Percentiles rank a stretch among this genome's conserved stretches.
Evolutionary conservation across 139 green algal genomes (phyloP).

Genomic region (Gonium pectorale): DNA sequence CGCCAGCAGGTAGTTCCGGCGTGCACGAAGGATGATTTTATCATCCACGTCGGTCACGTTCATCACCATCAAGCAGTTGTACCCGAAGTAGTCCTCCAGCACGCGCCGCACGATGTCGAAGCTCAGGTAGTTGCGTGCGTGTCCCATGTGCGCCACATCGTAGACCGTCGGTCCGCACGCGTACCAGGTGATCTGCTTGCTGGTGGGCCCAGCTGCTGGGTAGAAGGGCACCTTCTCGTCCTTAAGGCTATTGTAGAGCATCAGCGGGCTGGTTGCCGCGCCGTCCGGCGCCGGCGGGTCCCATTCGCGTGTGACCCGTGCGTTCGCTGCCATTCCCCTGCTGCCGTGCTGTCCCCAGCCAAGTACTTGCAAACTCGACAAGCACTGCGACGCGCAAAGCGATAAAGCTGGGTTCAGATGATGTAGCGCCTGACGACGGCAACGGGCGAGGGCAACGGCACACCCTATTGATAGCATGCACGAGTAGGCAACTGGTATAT

Average conservation of each 20-base stretch:
- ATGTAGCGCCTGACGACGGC: too few species aligned
- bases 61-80: slow-evolving; percentile 94
- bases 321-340: background rate
- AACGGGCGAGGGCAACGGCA: too few species aligned
- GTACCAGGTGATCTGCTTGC: slow-evolving; percentile 91
- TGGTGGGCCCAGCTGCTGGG: slow-evolving; percentile 69
- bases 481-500: too few species aligned
- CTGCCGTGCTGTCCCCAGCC: background rate
- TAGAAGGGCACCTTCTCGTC: slow-evolving; percentile 92
- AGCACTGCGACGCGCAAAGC: too few species aligned
- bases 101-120: slow-evolving; percentile 97
- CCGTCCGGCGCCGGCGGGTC: slow-evolving; percentile 37
- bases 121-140: slow-evolving; percentile 97
- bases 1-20: slow-evolving; percentile 89
- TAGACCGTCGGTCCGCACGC: slow-evolving; percentile 98
- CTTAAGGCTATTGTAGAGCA: slow-evolving; percentile 88
- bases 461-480: too few species aligned
- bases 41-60: slow-evolving; percentile 99
- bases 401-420: too few species aligned
- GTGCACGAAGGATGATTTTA: slow-evolving; percentile 97
- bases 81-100: slow-evolving; percentile 97
- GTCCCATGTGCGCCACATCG: slow-evolving; percentile 94
- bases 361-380: background rate
- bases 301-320: slow-evolving; percentile 51
- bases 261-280: slow-evolving; percentile 39